These are phyloP conservation scores for Croton laevigatus DNA, from an alignment of 441 rosid species.

Conservation along the genomic window DNA sequence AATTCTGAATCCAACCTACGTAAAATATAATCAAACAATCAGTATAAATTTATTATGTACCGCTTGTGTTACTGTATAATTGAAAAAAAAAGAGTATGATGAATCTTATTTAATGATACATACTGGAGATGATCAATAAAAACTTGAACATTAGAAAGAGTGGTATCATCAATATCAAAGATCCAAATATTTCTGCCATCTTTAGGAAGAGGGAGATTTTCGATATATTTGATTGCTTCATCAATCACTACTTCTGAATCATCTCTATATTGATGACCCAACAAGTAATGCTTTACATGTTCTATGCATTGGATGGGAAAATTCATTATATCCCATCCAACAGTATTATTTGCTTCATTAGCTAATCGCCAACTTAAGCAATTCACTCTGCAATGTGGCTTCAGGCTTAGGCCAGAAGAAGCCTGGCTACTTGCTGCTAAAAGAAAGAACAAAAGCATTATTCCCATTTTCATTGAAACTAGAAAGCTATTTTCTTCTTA, in stretches of 20 bases:
- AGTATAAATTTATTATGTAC: too few relatives aligned
- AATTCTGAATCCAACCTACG: neutral
- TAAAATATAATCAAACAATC: too few relatives aligned
- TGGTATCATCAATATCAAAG: slow-evolving; percentile 59
- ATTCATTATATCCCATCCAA: slow-evolving; percentile 25
- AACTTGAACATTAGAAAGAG: slow-evolving; percentile 53
- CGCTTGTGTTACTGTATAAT: too few relatives aligned
- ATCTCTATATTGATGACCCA: slow-evolving; percentile 31
- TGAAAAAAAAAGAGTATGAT: too few relatives aligned
- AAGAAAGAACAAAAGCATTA: neutral
- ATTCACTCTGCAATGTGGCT: neutral
- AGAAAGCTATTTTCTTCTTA: neutral
- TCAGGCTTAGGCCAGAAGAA: neutral
- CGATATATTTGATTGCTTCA: slow-evolving; percentile 37
- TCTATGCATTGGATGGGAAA: slow-evolving; percentile 39
- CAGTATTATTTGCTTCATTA: slow-evolving; percentile 43
- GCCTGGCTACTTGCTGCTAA: neutral
- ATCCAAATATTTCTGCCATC: slow-evolving; percentile 49
- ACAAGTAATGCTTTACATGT: slow-evolving; percentile 46
- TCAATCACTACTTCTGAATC: slow-evolving; percentile 41
- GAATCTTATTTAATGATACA: neutral
- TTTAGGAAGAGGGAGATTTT: slow-evolving; percentile 27
- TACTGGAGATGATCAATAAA: slow-evolving; percentile 40
- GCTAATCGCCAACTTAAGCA: slow-evolving; percentile 56
- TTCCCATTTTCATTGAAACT: neutral